Evolutionary conservation across 257 asterid genomes (phyloP).

Genomic region (Pogostemon cablin): DNA sequence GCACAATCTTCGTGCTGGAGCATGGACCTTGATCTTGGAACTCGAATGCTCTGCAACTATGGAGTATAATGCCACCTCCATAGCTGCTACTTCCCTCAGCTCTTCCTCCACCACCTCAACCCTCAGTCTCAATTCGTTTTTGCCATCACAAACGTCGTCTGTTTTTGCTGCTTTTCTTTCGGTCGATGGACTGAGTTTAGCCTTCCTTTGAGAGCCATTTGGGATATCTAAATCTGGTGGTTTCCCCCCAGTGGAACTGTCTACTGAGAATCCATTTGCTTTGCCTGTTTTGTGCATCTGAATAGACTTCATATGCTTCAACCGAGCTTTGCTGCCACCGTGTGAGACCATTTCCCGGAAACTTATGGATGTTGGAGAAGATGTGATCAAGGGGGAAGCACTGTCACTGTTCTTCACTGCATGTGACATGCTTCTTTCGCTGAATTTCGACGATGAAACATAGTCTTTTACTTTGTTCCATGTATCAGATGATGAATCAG

Average conservation of each 20-base stretch:
- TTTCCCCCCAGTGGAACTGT: slow-evolving; percentile 38
- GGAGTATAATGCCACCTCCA: slow-evolving; percentile 82
- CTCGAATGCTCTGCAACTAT: slow-evolving; percentile 81
- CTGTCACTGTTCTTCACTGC: slow-evolving; percentile 45
- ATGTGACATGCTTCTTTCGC: slow-evolving; percentile 67
- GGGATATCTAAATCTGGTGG: slow-evolving; percentile 43
- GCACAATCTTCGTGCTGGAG: slow-evolving; percentile 88
- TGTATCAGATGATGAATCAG: slow-evolving; percentile 41
- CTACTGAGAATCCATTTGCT: slow-evolving; percentile 16
- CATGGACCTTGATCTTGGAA: slow-evolving; percentile 77
- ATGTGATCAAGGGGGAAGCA: slow-evolving; percentile 35
- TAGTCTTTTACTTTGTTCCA: slow-evolving; percentile 45
- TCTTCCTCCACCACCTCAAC: slow-evolving; percentile 80
- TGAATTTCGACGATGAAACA: slow-evolving; percentile 45
- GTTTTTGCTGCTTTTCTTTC: slow-evolving; percentile 42
- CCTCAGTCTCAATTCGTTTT: slow-evolving; percentile 55
- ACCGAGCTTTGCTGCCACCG: slow-evolving; percentile 37
- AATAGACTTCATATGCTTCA: slow-evolving; percentile 61
- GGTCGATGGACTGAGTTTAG: slow-evolving; percentile 24
- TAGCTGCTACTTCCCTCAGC: slow-evolving; percentile 74
- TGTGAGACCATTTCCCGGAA: slow-evolving; percentile 38
- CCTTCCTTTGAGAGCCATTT: slow-evolving; percentile 41
- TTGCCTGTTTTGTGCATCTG: slow-evolving; percentile 36
- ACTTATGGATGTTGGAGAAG: slow-evolving; percentile 56
- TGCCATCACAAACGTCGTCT: slow-evolving; percentile 38